These are phyloP conservation scores for Hanseniaspora occidentalis DNA, from an alignment of 805 yeast genomes.

Conservation along the genomic window DNA sequence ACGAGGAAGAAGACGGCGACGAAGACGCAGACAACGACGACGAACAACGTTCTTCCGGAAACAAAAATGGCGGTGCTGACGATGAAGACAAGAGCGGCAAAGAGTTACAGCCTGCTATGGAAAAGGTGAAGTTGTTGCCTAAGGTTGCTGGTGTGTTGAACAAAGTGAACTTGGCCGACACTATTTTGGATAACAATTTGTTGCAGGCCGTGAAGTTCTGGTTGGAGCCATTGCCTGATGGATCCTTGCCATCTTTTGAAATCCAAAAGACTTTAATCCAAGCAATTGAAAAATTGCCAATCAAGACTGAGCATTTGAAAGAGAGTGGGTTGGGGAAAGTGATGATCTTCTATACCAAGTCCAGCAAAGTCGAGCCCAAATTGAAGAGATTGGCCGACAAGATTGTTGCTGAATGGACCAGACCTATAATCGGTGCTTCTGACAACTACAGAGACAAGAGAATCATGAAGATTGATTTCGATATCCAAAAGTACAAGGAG, in stretches of 20 bases:
- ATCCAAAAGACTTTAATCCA: slow-evolving; percentile 65
- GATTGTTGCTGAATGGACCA: slow-evolving; percentile 92
- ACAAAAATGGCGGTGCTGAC: neutral
- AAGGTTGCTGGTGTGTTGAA: slow-evolving; percentile 66
- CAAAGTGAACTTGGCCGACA: slow-evolving; percentile 78
- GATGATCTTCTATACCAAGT: slow-evolving; percentile 82
- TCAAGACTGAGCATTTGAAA: slow-evolving; percentile 87
- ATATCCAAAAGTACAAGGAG: slow-evolving; percentile 37
- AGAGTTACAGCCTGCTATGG: slow-evolving; percentile 30
- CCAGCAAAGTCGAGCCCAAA: slow-evolving; percentile 76
- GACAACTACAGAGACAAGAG: slow-evolving; percentile 87
- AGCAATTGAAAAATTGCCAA: slow-evolving; percentile 68
- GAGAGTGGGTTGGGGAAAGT: slow-evolving; percentile 94
- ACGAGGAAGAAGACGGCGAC: slow-evolving; percentile 16
- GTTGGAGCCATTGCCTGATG: slow-evolving; percentile 98
- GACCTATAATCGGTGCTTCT: slow-evolving; percentile 92
- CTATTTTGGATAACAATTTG: slow-evolving; percentile 85
- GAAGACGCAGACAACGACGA: slow-evolving; percentile 4
- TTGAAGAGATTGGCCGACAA: slow-evolving; percentile 83
- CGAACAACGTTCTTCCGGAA: neutral
- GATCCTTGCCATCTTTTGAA: slow-evolving; percentile 93
- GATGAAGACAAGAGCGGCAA: slow-evolving; percentile 15
- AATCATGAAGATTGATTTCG: slow-evolving; percentile 57
- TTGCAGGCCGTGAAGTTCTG: slow-evolving; percentile 89
- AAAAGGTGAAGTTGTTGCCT: slow-evolving; percentile 65